Base-by-base conservation (phyloP, 176 grass and related monocot species). In the Tuctoria greenei region DNA sequence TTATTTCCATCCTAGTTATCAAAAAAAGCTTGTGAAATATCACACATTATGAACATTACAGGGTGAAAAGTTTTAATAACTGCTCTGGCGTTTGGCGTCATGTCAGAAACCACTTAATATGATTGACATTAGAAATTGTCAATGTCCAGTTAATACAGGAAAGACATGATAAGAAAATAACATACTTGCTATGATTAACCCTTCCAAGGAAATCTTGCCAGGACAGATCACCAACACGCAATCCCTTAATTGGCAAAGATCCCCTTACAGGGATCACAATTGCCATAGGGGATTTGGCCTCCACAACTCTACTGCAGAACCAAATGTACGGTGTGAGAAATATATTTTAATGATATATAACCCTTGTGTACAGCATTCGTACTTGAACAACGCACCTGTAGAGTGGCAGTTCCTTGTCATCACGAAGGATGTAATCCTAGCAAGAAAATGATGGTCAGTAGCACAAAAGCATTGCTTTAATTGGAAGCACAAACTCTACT, bases 191-290 rank as follows among this genome's bases (percentile, higher is more conserved):
- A 79, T 2, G 40, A 44, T 83, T 65, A n/a, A 81, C 85, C 85
- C 84, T 87, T 79, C 76, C 86, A 75, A 98, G 84, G 69, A 98
- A 98, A 76, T 98, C 85, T 79, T 92, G 81, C 95, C 95, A 98
- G 49, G 86, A 86, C 41, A 98, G 81, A 66, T 95, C 95, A 14
- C 77, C 80, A 64, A 25, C 56, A 47, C 91, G 91, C 2, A 98
- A 59, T 84, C 82, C 88, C 47, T 88, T 83, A 44, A 90, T 79
- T 15, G 75, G 20, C 14, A 83, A 84, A 44, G 91, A 79, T 20
- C 67, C 79, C 67, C 77, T 90, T 86, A 83, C 75, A 88, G 95
- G 84, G 46, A 98, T 78, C 64, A 98, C 89, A 64, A 98, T 90
- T 51, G 91, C 76, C 79, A 88, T 51, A 44, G 91, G 91, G 70